Evolutionary conservation across 108 stramenopile species (phyloP).

Genomic region (Discostella stelligeroides): DNA sequence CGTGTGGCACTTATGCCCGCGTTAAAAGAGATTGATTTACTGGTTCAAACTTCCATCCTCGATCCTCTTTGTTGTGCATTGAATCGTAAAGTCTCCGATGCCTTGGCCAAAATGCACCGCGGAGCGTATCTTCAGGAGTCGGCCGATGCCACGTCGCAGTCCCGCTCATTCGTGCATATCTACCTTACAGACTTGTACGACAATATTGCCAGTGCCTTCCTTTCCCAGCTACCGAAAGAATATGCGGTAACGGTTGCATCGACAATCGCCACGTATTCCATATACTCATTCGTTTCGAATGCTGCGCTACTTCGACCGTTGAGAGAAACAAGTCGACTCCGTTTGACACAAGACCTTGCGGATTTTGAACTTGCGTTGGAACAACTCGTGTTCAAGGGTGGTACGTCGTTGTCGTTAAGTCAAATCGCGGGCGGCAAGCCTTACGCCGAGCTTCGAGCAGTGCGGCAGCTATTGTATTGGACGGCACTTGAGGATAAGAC

Average conservation of each 20-base stretch:
- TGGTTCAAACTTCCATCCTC: constrained; percentile 63
- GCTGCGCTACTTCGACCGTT: constrained; percentile 76
- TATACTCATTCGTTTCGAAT: constrained; percentile 86
- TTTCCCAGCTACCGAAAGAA: constrained; percentile 68
- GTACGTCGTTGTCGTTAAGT: constrained; percentile 52
- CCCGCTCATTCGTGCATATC: constrained; percentile 73
- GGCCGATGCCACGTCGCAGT: constrained; percentile 28
- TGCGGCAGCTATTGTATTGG: constrained; percentile 88
- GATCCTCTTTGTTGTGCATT: constrained; percentile 72
- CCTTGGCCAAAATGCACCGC: constrained; percentile 78
- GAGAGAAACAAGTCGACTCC: constrained; percentile 67
- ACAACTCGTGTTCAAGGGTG: constrained; percentile 74
- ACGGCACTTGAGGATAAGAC: constrained; percentile 76
- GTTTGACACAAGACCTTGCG: constrained; percentile 82
- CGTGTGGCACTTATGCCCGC: constrained; percentile 68
- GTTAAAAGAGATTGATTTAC: constrained; percentile 71
- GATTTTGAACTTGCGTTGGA: constrained; percentile 83
- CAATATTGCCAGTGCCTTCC: constrained; percentile 52
- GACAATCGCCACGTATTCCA: constrained; percentile 75
- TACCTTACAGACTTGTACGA: constrained; percentile 67
- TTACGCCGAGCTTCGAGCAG: constrained; percentile 83
- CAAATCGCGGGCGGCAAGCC: constrained; percentile 80
- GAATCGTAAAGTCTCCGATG: constrained; percentile 59
- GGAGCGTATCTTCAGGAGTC: constrained; percentile 63
- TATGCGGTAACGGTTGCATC: constrained; percentile 71